Percentiles rank a stretch among this genome's conserved stretches.
phyloP scores from a whole-genome alignment of 139 green algal genomes.

The Tetradesmus lagerheimii region DNA sequence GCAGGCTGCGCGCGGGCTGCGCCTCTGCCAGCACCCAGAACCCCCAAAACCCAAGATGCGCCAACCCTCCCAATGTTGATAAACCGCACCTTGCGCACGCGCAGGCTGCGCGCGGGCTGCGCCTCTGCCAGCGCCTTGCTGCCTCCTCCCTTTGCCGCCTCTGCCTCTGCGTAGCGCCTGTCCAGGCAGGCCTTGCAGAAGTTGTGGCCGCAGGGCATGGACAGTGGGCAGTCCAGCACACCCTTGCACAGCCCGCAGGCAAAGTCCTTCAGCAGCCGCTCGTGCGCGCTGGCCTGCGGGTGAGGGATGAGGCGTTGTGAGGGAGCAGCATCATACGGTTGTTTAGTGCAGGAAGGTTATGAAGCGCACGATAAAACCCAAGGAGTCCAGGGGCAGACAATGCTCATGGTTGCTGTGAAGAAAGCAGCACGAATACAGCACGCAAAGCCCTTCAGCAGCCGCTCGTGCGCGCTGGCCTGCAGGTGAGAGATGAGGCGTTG shows the following conservation, averaged over 20 bases:
- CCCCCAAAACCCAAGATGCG: too few species aligned
- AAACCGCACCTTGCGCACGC: slow-evolving; percentile 73
- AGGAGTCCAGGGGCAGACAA: too few species aligned
- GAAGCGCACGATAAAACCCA: too few species aligned
- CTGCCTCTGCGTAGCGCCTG: slow-evolving; percentile 67
- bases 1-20: too few species aligned
- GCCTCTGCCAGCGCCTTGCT: slow-evolving; percentile 40
- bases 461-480: slow-evolving; percentile 76
- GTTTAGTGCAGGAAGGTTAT: too few species aligned
- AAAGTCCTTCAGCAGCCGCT: slow-evolving; percentile 86
- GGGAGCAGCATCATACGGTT: too few species aligned
- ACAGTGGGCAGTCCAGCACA: slow-evolving; percentile 46
- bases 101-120: slow-evolving; percentile 41
- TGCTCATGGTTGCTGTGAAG: too few species aligned
- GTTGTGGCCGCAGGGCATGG: slow-evolving; percentile 71
- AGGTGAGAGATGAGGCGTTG: too few species aligned
- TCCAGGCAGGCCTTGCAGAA: slow-evolving; percentile 95
- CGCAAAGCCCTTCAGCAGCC: slow-evolving; percentile 80
- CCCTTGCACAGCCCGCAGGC: slow-evolving; percentile 81
- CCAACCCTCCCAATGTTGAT: too few species aligned
- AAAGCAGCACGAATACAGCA: too few species aligned
- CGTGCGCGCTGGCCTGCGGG: slow-evolving; percentile 70
- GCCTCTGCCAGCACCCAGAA: too few species aligned
- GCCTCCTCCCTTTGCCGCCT: not conserved
- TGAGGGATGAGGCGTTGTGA: too few species aligned